A percentile compares a stretch with the other conserved stretches of the same genome.
These are phyloP conservation scores for Colletotrichum gigasporum DNA, from an alignment of 2,329 filamentous ascomycete genomes.

Conservation along the genomic window DNA sequence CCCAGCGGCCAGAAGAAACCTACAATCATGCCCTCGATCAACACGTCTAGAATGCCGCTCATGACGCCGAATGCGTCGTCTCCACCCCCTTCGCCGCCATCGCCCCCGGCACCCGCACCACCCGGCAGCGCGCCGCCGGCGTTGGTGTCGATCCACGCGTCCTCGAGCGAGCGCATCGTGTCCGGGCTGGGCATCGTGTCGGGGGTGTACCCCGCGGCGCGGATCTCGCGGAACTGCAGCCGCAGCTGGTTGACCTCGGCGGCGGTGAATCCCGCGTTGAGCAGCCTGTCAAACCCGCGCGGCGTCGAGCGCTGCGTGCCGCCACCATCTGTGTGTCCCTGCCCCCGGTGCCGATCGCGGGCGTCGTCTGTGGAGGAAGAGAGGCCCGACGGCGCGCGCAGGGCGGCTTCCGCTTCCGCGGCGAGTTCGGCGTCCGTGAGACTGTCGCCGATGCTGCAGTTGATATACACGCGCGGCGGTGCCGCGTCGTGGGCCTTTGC, in stretches of 20 bases:
- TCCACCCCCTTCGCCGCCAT: conserved; percentile 53
- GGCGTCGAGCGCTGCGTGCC: conserved; percentile 34
- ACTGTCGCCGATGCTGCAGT: conserved; percentile 87
- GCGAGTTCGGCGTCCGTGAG: conserved; percentile 76
- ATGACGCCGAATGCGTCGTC: conserved; percentile 55
- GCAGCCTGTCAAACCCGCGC: conserved; percentile 87
- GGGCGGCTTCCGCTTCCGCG: conserved; percentile 66
- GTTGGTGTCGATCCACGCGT: conserved; percentile 87
- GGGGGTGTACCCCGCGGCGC: conserved; percentile 83
- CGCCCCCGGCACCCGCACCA: conserved; percentile 30
- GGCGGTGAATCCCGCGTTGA: conserved; percentile 81
- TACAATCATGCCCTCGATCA: conserved; percentile 87
- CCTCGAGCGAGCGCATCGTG: conserved; percentile 81
- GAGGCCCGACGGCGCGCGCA: conserved; percentile 36
- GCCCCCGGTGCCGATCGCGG: conserved; percentile 15
- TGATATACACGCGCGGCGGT: conserved; percentile 78
- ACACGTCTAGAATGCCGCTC: conserved; percentile 77
- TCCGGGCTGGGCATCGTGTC: conserved; percentile 87
- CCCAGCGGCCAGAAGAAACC: conserved; percentile 97
- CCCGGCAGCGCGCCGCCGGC: conserved; percentile 46
- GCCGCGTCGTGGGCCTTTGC: conserved; percentile 60
- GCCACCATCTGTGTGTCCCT: neutral
- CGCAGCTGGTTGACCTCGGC: conserved; percentile 86
- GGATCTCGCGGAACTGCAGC: conserved; percentile 88
- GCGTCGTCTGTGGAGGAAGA: neutral